Evolutionary conservation across 345 rosid genomes (phyloP).

Genomic region (Citrus trifoliata): DNA sequence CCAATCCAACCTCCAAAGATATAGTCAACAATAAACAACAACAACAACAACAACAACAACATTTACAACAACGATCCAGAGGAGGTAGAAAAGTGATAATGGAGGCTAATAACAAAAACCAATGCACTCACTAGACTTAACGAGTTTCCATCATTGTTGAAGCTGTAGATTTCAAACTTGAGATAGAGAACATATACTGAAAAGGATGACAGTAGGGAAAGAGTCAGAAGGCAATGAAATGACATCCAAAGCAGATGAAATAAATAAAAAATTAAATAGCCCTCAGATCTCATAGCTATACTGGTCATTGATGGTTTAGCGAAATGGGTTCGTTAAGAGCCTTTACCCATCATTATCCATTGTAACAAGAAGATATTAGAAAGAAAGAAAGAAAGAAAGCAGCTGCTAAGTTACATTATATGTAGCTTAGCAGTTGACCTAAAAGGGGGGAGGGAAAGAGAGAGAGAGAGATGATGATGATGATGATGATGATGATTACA

Average conservation of each 20-base stretch:
- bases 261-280: neutral
- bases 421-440: no score
- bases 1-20: neutral
- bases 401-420: no score
- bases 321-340: constrained; percentile 7
- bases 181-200: neutral
- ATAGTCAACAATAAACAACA: neutral
- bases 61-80: neutral
- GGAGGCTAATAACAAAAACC: constrained; percentile 7
- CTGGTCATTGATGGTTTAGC: constrained; percentile 13
- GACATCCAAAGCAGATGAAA: neutral
- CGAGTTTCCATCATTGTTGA: constrained; percentile 3
- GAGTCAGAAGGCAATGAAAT: neutral
- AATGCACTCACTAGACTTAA: neutral
- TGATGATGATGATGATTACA: neutral
- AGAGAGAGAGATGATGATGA: neutral
- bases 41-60: constrained; percentile 3
- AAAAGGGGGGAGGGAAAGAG: neutral
- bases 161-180: neutral
- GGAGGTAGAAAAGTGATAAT: neutral
- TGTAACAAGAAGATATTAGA: neutral
- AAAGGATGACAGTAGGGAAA: no score
- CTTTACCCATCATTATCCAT: constrained; percentile 1
- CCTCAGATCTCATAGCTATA: constrained; percentile 31
- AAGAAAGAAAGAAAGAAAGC: no score